Percentiles rank a stretch among this genome's conserved stretches.
Evolutionary conservation across 495 filamentous ascomycete genomes (phyloP).

Genomic region (Lasiosphaeriaceae sp.): DNA sequence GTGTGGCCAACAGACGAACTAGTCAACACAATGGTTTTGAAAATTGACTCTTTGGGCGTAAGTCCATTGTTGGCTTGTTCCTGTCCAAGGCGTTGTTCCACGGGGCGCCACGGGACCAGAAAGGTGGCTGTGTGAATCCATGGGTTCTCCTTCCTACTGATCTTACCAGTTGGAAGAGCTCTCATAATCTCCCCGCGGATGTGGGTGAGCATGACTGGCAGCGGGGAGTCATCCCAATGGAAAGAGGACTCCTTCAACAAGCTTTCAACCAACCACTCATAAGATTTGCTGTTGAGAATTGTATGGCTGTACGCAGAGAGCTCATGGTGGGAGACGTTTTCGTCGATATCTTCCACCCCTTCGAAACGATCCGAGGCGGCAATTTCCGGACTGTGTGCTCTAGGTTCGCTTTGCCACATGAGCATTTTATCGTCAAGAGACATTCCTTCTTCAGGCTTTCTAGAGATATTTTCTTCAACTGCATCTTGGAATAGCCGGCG

Average conservation of each 20-base stretch:
- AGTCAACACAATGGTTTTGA: neutral
- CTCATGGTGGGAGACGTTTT: neutral
- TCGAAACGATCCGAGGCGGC: neutral
- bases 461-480: neutral
- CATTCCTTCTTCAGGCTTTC: neutral
- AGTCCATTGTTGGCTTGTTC: neutral
- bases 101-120: neutral
- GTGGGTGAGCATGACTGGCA: neutral
- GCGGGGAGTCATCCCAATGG: neutral
- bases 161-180: neutral
- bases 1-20: slow-evolving; percentile 1
- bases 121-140: neutral
- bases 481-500: neutral
- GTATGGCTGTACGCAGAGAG: slow-evolving; percentile 1
- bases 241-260: slow-evolving; percentile 1
- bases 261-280: neutral
- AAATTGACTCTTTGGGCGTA: neutral
- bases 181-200: slow-evolving; percentile 3
- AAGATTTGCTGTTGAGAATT: slow-evolving; percentile 4
- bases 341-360: slow-evolving; percentile 1
- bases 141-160: slow-evolving; percentile 5
- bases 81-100: neutral
- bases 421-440: slow-evolving; percentile 1
- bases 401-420: neutral
- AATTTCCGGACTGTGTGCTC: neutral